phyloP scores from a whole-genome alignment of 192 early-diverging fungal species.

The Oehlia diaphana region DNA sequence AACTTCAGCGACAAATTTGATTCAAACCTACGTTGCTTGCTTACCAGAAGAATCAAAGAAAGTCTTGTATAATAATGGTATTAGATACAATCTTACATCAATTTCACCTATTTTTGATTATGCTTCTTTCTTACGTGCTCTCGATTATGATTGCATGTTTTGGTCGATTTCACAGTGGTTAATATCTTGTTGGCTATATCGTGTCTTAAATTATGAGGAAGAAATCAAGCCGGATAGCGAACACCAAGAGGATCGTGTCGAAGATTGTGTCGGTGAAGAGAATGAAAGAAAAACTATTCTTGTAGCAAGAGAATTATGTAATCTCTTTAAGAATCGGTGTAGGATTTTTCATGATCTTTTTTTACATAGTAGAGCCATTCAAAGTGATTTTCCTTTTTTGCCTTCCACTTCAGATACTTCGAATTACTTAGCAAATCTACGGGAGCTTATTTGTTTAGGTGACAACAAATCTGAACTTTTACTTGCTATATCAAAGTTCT shows the following conservation, averaged over 20 bases:
- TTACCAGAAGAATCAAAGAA: slow-evolving; percentile 9
- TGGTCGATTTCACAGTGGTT: slow-evolving; percentile 6
- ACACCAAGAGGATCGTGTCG: background rate
- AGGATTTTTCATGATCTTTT: background rate
- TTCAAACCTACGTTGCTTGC: background rate
- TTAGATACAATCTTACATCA: background rate
- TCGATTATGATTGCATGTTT: slow-evolving; percentile 2
- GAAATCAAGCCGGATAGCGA: background rate
- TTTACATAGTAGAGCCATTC: background rate
- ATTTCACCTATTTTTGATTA: background rate
- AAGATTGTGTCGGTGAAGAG: background rate
- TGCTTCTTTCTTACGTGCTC: background rate
- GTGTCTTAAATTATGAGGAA: background rate
- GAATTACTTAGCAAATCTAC: background rate
- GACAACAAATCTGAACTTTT: too few species aligned
- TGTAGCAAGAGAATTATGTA: slow-evolving; percentile 1
- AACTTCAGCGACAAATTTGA: background rate
- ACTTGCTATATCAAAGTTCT: too few species aligned
- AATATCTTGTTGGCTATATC: background rate
- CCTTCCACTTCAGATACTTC: background rate
- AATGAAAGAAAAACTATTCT: background rate
- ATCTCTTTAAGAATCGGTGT: background rate
- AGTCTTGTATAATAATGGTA: background rate
- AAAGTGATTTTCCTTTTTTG: background rate
- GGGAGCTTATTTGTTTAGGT: too few species aligned